A percentile compares a stretch with the other conserved stretches of the same genome.
These are phyloP conservation scores for Isatis tinctoria DNA, from an alignment of 345 rosid species.

Conservation along the genomic window DNA sequence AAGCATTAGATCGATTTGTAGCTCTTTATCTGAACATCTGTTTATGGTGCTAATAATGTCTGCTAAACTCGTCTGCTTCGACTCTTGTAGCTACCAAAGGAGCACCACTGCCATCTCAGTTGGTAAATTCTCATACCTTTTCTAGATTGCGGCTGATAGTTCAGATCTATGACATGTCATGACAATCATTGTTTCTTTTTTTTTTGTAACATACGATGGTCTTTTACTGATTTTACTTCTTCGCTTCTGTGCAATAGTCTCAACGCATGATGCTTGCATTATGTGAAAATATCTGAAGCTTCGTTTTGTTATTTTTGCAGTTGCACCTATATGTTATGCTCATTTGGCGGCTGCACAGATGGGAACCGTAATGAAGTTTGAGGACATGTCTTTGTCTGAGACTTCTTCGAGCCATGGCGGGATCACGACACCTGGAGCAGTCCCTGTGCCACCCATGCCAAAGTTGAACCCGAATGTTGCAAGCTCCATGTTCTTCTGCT, in stretches of 20 bases:
- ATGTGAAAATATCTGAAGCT: neutral
- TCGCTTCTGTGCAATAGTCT: too few species aligned
- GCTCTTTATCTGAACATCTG: neutral
- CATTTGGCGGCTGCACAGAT: constrained; percentile 35
- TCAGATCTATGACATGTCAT: neutral
- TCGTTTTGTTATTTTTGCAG: neutral
- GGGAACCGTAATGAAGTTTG: constrained; percentile 27
- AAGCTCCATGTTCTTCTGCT: constrained; percentile 81
- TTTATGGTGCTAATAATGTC: neutral
- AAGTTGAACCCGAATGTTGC: constrained; percentile 42
- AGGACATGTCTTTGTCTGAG: constrained; percentile 20
- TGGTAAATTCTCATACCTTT: constrained; percentile 33
- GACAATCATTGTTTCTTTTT: neutral
- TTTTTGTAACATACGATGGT: neutral
- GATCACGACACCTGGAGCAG: constrained; percentile 24
- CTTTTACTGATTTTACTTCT: neutral
- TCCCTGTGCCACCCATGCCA: constrained; percentile 48
- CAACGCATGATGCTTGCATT: neutral
- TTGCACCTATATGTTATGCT: constrained; percentile 33
- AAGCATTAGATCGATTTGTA: constrained; percentile 21
- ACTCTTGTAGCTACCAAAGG: constrained; percentile 63
- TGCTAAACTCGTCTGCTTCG: neutral
- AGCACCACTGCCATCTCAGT: constrained; percentile 90
- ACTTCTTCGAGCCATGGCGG: constrained; percentile 16
- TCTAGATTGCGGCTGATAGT: neutral